These are phyloP conservation scores for Emydomyces testavorans DNA, from an alignment of 2,329 filamentous ascomycete genomes.

Conservation along the genomic window DNA sequence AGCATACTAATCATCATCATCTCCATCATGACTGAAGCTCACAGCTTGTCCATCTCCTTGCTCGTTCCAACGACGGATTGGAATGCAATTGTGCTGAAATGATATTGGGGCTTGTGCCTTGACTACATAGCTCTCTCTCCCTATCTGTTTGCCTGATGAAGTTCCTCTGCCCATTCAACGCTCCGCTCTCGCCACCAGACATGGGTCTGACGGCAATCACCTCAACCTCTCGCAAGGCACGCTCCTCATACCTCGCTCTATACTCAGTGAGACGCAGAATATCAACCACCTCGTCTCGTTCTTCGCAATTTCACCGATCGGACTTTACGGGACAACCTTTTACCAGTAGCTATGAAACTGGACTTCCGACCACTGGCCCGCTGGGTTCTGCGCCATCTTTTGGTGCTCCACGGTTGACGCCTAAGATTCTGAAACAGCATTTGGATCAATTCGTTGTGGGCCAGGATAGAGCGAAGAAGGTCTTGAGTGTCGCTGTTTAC, in stretches of 20 bases:
- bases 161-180: constrained; percentile 10
- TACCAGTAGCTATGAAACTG: constrained; percentile 52
- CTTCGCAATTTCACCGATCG: constrained; percentile 46
- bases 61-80: too few relatives aligned
- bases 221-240: constrained; percentile 26
- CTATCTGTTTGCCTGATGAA: constrained; percentile 7
- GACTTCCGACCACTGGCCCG: constrained; percentile 51
- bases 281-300: constrained; percentile 28
- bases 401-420: constrained; percentile 48
- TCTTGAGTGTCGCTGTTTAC: constrained; percentile 83
- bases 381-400: constrained; percentile 48
- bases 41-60: too few relatives aligned
- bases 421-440: constrained; percentile 65
- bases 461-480: constrained; percentile 84
- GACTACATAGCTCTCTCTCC: not conserved
- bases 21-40: too few relatives aligned
- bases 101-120: not conserved
- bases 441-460: constrained; percentile 95
- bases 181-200: constrained; percentile 11
- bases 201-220: constrained; percentile 8
- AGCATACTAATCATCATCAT: too few relatives aligned
- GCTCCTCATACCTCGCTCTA: constrained; percentile 31
- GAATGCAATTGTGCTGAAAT: too few relatives aligned
- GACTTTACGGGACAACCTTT: constrained; percentile 54
- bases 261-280: constrained; percentile 25